Evolutionary conservation across 345 rosid species (phyloP).

Genomic region (Aquilaria malaccensis): DNA sequence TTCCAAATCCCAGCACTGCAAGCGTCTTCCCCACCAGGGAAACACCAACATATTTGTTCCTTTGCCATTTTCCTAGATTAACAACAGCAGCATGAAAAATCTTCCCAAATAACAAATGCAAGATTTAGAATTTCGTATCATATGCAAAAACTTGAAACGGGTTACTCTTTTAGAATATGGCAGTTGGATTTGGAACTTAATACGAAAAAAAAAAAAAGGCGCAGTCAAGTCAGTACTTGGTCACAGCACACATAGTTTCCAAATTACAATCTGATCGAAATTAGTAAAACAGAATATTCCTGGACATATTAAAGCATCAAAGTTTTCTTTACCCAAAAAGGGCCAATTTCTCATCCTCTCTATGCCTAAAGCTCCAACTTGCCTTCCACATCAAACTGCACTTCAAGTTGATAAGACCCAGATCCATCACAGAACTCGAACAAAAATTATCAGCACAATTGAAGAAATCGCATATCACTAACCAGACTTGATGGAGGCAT

Average conservation of each 20-base stretch:
- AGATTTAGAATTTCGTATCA: too few relatives aligned
- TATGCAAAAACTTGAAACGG: too few relatives aligned
- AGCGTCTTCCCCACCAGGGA: constrained; percentile 86
- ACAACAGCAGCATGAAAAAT: not conserved
- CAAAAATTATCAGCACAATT: not conserved
- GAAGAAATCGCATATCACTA: constrained; percentile 10
- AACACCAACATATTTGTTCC: constrained; percentile 83
- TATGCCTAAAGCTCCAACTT: too few relatives aligned
- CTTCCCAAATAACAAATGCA: too few relatives aligned
- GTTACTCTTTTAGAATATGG: not conserved
- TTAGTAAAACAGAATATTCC: too few relatives aligned
- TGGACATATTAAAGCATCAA: not conserved
- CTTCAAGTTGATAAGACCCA: too few relatives aligned
- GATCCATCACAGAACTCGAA: not conserved
- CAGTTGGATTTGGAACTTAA: too few relatives aligned
- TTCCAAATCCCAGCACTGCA: constrained; percentile 78
- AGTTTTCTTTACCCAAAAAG: not conserved
- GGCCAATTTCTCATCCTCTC: not conserved
- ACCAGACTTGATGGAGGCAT: constrained; percentile 92
- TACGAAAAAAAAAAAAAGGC: not conserved
- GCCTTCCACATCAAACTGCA: too few relatives aligned
- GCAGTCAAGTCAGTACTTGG: not conserved
- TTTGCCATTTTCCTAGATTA: constrained; percentile 66
- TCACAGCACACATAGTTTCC: not conserved
- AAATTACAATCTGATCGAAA: not conserved